These are phyloP conservation scores for Opeltia flavorubescens DNA, from an alignment of 495 filamentous ascomycete genomes.

Conservation along the genomic window DNA sequence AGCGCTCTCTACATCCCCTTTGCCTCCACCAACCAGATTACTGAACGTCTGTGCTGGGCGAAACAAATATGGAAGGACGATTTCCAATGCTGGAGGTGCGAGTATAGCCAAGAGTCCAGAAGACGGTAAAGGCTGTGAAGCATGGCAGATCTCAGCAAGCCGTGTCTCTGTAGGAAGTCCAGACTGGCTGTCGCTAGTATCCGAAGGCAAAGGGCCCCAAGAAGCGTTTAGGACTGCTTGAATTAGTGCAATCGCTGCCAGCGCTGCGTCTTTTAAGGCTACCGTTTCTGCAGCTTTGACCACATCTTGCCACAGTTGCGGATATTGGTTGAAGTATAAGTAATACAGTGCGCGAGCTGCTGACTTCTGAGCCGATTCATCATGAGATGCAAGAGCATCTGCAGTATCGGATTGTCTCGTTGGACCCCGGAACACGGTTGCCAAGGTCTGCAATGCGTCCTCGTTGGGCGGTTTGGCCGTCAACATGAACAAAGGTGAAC, in stretches of 20 bases:
- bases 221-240: slow-evolving; percentile 38
- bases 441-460: slow-evolving; percentile 40
- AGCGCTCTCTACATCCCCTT: slow-evolving; percentile 41
- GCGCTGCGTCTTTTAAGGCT: slow-evolving; percentile 42
- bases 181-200: slow-evolving; percentile 10
- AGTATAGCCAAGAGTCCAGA: slow-evolving; percentile 38
- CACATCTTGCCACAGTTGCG: slow-evolving; percentile 37
- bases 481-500: slow-evolving; percentile 34
- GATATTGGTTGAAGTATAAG: slow-evolving; percentile 35
- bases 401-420: slow-evolving; percentile 17
- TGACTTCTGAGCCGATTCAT: slow-evolving; percentile 28
- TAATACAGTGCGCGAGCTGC: slow-evolving; percentile 45
- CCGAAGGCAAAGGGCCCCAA: slow-evolving; percentile 30
- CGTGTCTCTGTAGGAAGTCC: slow-evolving; percentile 29
- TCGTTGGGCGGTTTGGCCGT: slow-evolving; percentile 34
- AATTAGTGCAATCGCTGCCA: slow-evolving; percentile 41
- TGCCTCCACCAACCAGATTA: slow-evolving; percentile 42
- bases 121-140: slow-evolving; percentile 26
- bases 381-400: slow-evolving; percentile 20
- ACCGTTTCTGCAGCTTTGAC: slow-evolving; percentile 40
- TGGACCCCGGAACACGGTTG: slow-evolving; percentile 42
- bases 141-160: slow-evolving; percentile 23
- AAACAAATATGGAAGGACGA: slow-evolving; percentile 44
- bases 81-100: slow-evolving; percentile 34
- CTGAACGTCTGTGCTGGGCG: slow-evolving; percentile 42